Evolutionary conservation across 495 filamentous ascomycete genomes (phyloP), one percentile per base, ranked within the genome.

Genomic region (Aspergillus sclerotioniger): DNA sequence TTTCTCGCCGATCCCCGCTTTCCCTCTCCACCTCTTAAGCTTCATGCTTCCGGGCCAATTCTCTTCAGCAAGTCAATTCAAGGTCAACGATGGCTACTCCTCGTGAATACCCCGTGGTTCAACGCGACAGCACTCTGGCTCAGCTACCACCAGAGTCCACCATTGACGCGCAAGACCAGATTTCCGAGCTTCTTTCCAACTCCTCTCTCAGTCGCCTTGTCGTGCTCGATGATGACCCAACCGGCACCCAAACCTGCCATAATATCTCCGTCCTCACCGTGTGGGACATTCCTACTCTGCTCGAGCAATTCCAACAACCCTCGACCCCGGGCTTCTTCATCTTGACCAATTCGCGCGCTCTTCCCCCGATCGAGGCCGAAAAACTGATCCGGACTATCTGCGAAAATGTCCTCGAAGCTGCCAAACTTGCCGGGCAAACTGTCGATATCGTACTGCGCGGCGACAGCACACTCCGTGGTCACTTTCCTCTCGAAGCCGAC

Each of bases 161-260:
- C 59, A 41, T 60, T 12, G 66, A 73, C 58, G 62, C 71, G 1
- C 72, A 73, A 58, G 64, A 67, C 56, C 69, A 72, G 51, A 75
- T 75, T 47, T 63, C 71, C 39, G 55, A 71, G 10, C 58, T 69
- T 50, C 70, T 76, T 21, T 47, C 67, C 53, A 68, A 65, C 16
- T 43, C 70, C 6, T 57, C 61, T 8, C 62, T 68, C 57, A 73
- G 65, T 25, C 71, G 72, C 0, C 74, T 84, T 15, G 76, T 84
- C 15, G 74, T 80, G 3, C 73, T 84, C 15, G 81, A 84, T 45
- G 80, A 84, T 54, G 81, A 84, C 54, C 80, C 80, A 48, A 84
- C 80, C 9, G 80, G 80, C 15, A 84, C 81, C 0, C 80, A 83
- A 63, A 83, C 81, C 51, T 82, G 80, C 64, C 80, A 84, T 48